phyloP scores from a whole-genome alignment of 2,329 filamentous ascomycete species.

The Fusarium pseudonygamai region DNA sequence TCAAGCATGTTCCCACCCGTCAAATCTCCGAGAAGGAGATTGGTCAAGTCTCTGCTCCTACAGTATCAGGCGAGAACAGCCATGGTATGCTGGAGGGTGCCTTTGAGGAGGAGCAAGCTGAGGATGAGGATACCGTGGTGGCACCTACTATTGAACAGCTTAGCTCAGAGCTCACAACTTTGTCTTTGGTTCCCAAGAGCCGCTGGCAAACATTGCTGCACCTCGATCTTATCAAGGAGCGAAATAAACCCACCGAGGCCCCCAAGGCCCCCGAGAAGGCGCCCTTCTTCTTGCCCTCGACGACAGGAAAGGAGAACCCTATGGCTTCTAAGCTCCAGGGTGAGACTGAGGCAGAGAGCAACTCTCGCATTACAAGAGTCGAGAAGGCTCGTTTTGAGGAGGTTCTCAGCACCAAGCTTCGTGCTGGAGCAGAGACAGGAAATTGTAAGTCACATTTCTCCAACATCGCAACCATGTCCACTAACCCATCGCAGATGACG shows the following conservation, averaged over 20 bases:
- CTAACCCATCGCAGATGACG: constrained; percentile 58
- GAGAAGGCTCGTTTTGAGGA: constrained; percentile 67
- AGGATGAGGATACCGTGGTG: constrained; percentile 63
- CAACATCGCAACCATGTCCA: not conserved
- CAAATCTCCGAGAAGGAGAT: constrained; percentile 85
- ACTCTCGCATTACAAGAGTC: constrained; percentile 75
- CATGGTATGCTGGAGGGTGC: constrained; percentile 79
- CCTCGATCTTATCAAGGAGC: constrained; percentile 88
- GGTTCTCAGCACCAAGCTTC: constrained; percentile 66
- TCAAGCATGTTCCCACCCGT: constrained; percentile 85
- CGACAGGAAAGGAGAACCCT: constrained; percentile 58
- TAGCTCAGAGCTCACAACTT: constrained; percentile 81
- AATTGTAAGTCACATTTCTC: constrained; percentile 65
- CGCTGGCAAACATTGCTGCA: constrained; percentile 95
- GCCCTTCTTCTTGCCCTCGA: constrained; percentile 89
- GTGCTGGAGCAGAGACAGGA: constrained; percentile 60
- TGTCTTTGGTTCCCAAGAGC: constrained; percentile 88
- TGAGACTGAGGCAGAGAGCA: constrained; percentile 55
- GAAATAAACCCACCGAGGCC: constrained; percentile 92
- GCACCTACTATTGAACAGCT: constrained; percentile 77
- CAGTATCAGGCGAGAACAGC: constrained; percentile 84
- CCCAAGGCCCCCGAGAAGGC: constrained; percentile 94
- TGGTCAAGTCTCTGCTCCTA: constrained; percentile 71
- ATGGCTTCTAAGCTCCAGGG: constrained; percentile 49
- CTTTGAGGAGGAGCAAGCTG: constrained; percentile 66